Evolutionary conservation across 2,329 filamentous ascomycete species (phyloP).

Genomic region (Epichloe sp.): DNA sequence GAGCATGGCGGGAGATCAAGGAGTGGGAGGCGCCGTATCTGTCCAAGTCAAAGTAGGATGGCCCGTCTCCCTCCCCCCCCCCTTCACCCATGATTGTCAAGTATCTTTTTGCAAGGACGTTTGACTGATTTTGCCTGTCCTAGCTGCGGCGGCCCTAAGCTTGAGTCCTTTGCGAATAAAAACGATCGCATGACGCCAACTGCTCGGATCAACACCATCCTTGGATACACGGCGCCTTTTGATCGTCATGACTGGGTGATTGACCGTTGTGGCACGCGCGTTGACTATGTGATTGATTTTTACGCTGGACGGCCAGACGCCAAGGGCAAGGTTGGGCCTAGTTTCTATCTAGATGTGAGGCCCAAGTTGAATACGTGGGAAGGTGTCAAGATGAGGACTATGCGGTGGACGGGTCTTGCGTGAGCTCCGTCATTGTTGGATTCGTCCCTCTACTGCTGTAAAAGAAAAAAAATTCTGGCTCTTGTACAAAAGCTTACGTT

Average conservation of each 20-base stretch:
- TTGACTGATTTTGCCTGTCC: background rate
- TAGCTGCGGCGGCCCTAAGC: conserved; percentile 58
- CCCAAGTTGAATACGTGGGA: conserved; percentile 58
- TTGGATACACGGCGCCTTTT: conserved; percentile 87
- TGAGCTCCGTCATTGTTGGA: conserved; percentile 14
- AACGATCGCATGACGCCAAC: conserved; percentile 61
- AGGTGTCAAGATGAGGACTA: conserved; percentile 51
- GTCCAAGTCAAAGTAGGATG: conserved; percentile 39
- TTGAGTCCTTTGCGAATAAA: conserved; percentile 73
- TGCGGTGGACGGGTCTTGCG: conserved; percentile 35
- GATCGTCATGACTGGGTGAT: conserved; percentile 97
- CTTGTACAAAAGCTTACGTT: conserved; percentile 4
- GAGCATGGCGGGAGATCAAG: conserved; percentile 85
- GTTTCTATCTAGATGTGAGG: conserved; percentile 55
- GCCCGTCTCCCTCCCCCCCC: too few species aligned
- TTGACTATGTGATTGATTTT: conserved; percentile 98
- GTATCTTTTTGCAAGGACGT: too few species aligned
- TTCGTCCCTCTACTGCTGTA: background rate
- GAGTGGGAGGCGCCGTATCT: conserved; percentile 67
- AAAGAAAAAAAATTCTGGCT: too few species aligned
- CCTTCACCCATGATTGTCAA: too few species aligned
- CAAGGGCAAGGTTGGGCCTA: conserved; percentile 27
- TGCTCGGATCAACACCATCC: conserved; percentile 65
- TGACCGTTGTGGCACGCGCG: conserved; percentile 69
- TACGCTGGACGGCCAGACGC: conserved; percentile 56